These are phyloP conservation scores for Fraxinus platypoda DNA, from an alignment of 305 asterid species.

Conservation along the genomic window DNA sequence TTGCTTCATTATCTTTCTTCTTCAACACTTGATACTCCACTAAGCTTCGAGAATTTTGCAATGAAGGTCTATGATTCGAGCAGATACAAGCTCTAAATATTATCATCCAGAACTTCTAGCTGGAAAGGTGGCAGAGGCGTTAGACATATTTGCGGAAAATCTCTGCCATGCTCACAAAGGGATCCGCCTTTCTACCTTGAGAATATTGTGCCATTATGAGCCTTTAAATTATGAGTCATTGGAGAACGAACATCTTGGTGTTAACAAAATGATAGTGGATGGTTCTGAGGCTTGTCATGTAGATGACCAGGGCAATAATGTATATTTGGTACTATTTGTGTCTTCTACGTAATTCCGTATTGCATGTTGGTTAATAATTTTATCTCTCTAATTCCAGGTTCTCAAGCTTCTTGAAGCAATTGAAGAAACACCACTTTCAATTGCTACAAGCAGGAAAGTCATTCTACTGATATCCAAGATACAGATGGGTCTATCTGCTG, in stretches of 20 bases:
- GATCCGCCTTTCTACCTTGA: slow-evolving; percentile 75
- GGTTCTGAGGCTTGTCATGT: slow-evolving; percentile 34
- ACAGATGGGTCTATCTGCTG: slow-evolving; percentile 61
- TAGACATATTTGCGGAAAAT: slow-evolving; percentile 60
- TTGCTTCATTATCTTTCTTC: slow-evolving; percentile 18
- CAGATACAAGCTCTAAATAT: slow-evolving; percentile 34
- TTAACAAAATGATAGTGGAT: slow-evolving; percentile 36
- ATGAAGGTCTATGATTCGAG: slow-evolving; percentile 42
- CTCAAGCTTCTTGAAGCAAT: slow-evolving; percentile 62
- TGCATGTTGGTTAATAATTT: slow-evolving; percentile 8
- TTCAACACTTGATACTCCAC: slow-evolving; percentile 3
- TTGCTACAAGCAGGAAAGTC: slow-evolving; percentile 68
- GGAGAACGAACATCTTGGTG: slow-evolving; percentile 35
- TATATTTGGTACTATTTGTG: slow-evolving; percentile 30
- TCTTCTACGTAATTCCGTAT: slow-evolving; percentile 9
- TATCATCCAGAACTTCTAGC: slow-evolving; percentile 52
- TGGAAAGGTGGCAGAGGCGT: slow-evolving; percentile 45
- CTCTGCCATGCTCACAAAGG: slow-evolving; percentile 57
- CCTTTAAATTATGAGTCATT: slow-evolving; percentile 36
- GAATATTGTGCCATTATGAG: slow-evolving; percentile 81
- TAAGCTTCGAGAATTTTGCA: slow-evolving; percentile 30
- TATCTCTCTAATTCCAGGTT: slow-evolving; percentile 50
- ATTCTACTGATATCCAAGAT: slow-evolving; percentile 62
- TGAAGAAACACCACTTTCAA: slow-evolving; percentile 71
- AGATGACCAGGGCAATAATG: slow-evolving; percentile 41